Evolutionary conservation across 768 basidiomycete genomes (phyloP), one percentile per base, ranked within the genome.

Genomic region (Leccinum incarnatum): DNA sequence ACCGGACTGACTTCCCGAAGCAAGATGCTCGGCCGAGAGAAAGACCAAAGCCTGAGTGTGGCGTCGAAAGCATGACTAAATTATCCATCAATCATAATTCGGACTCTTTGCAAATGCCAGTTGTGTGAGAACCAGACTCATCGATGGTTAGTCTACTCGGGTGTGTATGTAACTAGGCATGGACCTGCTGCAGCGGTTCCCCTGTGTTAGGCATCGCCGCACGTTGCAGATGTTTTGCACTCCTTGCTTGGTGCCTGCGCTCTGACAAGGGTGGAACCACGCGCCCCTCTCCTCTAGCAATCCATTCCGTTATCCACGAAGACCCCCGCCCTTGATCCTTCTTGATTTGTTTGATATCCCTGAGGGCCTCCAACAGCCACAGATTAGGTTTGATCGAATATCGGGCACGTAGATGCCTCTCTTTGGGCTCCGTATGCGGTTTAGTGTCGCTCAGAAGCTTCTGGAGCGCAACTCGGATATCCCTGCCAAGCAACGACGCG

Each of bases 401-500:
- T 30, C 65, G 67, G 15, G 70, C 69, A 19, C 68, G 66, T 9
- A 68, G n/a, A 8, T 42, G 4, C 2, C 50, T 60, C 17, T 65
- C 64, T 19, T 59, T 51, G 47, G 72, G 71, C n/a, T 63, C 63
- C 11, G 54, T 5, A n/a, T 55, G 47, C 2, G 68, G 66, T 30
- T 42, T 40, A 2, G 62, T 68, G 8, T 66, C 59, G 11, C 25
- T 48, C 1, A 77, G 62, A 19, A 78, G 70, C 5, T 62, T 60
- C 60, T 76, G 65, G 9, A 85, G 75, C 15, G 76, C 71, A 1
- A 77, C 72, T 17, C 82, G 67, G 34, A 86, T 71, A 14, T 73
- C 73, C 14, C 72, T 65, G 2, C 79, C 81, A 19, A 84, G 71
- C 15, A 70, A 54, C 34, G 69, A 59, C 1, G 79, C 77, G 29